phyloP scores from a whole-genome alignment of 306 rosid genomes.

The Sicyos edulis region DNA sequence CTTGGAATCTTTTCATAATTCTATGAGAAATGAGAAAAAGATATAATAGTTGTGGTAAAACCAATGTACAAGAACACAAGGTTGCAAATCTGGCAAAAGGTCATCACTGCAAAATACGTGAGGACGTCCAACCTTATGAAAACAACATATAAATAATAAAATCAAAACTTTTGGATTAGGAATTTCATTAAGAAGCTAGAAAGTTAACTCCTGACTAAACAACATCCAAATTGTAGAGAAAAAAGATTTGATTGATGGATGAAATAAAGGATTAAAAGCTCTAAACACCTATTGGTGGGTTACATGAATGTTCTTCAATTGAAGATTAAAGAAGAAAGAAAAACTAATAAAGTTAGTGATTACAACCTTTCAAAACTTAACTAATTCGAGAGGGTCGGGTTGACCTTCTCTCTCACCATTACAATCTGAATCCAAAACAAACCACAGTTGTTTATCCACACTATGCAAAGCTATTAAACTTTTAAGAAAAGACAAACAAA shows the following conservation, averaged over 20 bases:
- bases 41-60: background rate
- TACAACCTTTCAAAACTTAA: background rate
- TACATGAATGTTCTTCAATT: too few relatives aligned
- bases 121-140: background rate
- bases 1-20: background rate
- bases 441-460: background rate
- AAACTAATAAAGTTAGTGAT: background rate
- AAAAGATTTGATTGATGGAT: too few relatives aligned
- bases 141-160: background rate
- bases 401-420: background rate
- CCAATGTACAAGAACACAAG: background rate
- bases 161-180: background rate
- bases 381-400: background rate
- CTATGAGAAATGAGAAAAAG: background rate
- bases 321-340: too few relatives aligned
- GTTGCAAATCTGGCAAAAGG: background rate
- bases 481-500: background rate
- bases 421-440: background rate
- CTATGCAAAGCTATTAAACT: background rate
- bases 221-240: background rate
- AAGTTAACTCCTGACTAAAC: slow-evolving; percentile 7
- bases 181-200: background rate
- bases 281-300: too few relatives aligned
- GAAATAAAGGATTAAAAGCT: too few relatives aligned
- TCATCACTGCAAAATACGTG: background rate